phyloP scores from a whole-genome alignment of 768 basidiomycete species.

The Podaxis pistillaris region DNA sequence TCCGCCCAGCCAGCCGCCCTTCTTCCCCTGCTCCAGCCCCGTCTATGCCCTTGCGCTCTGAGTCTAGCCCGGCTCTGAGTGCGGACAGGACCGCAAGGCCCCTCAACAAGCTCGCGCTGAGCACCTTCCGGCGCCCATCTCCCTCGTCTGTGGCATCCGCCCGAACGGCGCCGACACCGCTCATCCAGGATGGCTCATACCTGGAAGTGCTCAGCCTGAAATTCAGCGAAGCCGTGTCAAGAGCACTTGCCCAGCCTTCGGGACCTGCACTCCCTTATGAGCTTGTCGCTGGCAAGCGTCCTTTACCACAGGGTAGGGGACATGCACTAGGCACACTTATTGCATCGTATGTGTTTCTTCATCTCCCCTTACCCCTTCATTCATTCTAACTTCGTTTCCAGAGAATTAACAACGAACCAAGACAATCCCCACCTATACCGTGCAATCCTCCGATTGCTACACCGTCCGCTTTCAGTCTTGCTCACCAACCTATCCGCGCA shows the following conservation, averaged over 20 bases:
- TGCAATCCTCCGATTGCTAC: slow-evolving; percentile 71
- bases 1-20: slow-evolving; percentile 62
- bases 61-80: slow-evolving; percentile 24
- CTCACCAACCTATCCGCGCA: slow-evolving; percentile 67
- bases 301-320: slow-evolving; percentile 75
- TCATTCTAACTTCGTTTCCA: slow-evolving; percentile 28
- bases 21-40: slow-evolving; percentile 51
- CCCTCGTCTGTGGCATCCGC: slow-evolving; percentile 39
- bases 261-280: slow-evolving; percentile 53
- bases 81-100: slow-evolving; percentile 50
- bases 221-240: slow-evolving; percentile 79
- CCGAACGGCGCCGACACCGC: slow-evolving; percentile 37
- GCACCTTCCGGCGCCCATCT: slow-evolving; percentile 56
- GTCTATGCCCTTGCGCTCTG: neutral
- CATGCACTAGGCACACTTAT: slow-evolving; percentile 65
- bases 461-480: slow-evolving; percentile 74
- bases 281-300: slow-evolving; percentile 60
- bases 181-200: slow-evolving; percentile 78
- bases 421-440: slow-evolving; percentile 64
- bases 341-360: slow-evolving; percentile 52
- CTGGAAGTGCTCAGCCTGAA: slow-evolving; percentile 74
- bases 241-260: slow-evolving; percentile 64
- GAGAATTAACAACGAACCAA: slow-evolving; percentile 66
- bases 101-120: slow-evolving; percentile 57
- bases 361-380: slow-evolving; percentile 11